Percentiles rank a stretch among this genome's conserved stretches.
These are phyloP conservation scores for Ustilago curta DNA, from an alignment of 1,284 basidiomycete species.

Conservation along the genomic window DNA sequence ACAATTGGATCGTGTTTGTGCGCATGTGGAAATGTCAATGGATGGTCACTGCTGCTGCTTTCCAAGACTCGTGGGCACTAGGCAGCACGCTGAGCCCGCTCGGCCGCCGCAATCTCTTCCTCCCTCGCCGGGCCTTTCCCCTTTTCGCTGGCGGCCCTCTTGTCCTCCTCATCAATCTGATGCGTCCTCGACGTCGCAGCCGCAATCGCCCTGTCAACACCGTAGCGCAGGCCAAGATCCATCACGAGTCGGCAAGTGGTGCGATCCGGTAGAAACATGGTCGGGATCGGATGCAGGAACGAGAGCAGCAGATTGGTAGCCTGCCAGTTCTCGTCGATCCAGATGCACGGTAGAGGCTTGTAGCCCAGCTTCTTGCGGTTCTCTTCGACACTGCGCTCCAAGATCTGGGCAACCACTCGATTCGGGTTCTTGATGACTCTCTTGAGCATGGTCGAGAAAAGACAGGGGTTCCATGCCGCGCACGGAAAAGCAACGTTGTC, in stretches of 20 bases:
- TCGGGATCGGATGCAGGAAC: constrained; percentile 50
- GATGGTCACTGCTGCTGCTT: background rate
- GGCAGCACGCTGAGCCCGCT: constrained; percentile 15
- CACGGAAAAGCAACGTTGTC: constrained; percentile 47
- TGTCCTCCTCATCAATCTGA: constrained; percentile 37
- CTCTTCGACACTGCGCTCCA: constrained; percentile 24
- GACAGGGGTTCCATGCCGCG: constrained; percentile 46
- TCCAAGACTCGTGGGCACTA: background rate
- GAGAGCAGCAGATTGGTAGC: constrained; percentile 42
- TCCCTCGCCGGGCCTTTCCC: constrained; percentile 31
- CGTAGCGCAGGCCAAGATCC: constrained; percentile 34
- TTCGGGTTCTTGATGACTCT: constrained; percentile 28
- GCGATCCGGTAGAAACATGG: constrained; percentile 39
- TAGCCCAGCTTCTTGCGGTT: constrained; percentile 33
- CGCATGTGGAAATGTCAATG: background rate
- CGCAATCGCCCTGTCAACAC: constrained; percentile 20
- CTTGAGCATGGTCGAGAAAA: constrained; percentile 37
- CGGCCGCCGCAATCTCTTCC: constrained; percentile 26
- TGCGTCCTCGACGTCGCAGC: constrained; percentile 22
- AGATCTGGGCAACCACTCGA: constrained; percentile 13
- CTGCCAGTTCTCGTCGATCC: constrained; percentile 46
- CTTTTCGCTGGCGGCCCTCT: constrained; percentile 5
- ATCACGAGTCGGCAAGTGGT: constrained; percentile 28
- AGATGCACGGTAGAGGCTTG: constrained; percentile 30
- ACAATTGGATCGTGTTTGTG: background rate